Percentiles rank a stretch among this genome's conserved stretches.
These are phyloP conservation scores for Neurospora sp. DNA, from an alignment of 2,329 filamentous ascomycete species.

Conservation along the genomic window DNA sequence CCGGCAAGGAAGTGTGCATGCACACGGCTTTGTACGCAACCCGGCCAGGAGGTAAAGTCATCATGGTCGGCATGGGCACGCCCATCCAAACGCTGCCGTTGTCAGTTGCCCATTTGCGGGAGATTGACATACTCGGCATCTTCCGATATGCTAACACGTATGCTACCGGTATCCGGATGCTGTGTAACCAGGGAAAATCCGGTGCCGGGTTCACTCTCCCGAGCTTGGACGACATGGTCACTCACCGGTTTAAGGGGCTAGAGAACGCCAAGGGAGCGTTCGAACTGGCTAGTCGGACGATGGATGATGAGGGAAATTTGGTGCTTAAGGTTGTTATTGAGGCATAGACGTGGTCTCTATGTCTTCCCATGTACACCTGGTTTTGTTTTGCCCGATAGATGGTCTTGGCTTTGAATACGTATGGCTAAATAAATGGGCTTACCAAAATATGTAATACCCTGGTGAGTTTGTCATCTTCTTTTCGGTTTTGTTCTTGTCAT, in stretches of 20 bases:
- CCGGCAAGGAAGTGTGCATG: constrained; percentile 64
- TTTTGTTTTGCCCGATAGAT: background rate
- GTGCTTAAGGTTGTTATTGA: constrained; percentile 65
- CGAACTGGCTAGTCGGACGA: constrained; percentile 58
- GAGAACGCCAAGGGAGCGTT: constrained; percentile 54
- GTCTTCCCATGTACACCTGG: background rate
- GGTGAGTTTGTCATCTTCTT: background rate
- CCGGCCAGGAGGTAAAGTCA: constrained; percentile 57
- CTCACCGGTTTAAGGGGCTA: constrained; percentile 59
- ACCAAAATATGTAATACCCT: background rate
- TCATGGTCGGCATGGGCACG: constrained; percentile 73
- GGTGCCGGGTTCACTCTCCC: constrained; percentile 40
- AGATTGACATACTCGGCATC: constrained; percentile 69
- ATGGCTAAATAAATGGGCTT: background rate
- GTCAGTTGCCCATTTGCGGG: constrained; percentile 58
- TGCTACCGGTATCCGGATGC: constrained; percentile 54
- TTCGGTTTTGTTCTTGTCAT: background rate
- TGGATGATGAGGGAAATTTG: constrained; percentile 56
- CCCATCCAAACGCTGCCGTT: constrained; percentile 66
- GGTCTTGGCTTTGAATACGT: background rate
- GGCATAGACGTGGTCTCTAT: constrained; percentile 24
- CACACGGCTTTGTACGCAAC: constrained; percentile 67
- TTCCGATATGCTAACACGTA: constrained; percentile 74
- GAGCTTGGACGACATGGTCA: constrained; percentile 61
- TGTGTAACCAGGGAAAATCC: constrained; percentile 35